Base-by-base conservation (phyloP, 495 filamentous ascomycete species). In the Penicillium simplicissimum region DNA sequence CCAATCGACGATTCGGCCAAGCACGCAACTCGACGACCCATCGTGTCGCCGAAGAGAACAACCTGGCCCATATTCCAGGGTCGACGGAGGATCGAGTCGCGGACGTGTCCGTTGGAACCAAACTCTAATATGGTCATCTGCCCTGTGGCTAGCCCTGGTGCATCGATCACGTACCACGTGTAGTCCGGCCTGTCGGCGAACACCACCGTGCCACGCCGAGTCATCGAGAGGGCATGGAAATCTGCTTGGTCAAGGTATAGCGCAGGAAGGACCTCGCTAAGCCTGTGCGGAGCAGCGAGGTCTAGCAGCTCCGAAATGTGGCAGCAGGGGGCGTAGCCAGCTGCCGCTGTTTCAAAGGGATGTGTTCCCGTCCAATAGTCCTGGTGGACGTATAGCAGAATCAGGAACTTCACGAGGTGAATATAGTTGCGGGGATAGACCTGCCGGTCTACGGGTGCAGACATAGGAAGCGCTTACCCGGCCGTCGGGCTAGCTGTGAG, bases 401-500 rank as follows among this genome's bases (percentile, higher is more conserved):
- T 42, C 38, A 42, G 38, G 38, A 42, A 42, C 15, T 42, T 42
- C 38, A 17, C 38, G 38, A 42, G 38, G 38, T 17, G 38, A 15
- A 42, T 42, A 42, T 42, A 42, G 38, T 42, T 42, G 15, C 38
- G 38, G 38, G 38, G 15, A 42, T 42, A 13, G 3, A 15, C 38
- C 38, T 42, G 38, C 36, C n/a, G 25, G 57, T 52, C 57, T 59
- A 59, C 57, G 9, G 33, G 28, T 52, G 45, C 23, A 59, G 57
- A 43, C 57, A 59, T 5, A 59, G 47, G 45, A 59, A 52, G 31
- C 57, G n/a, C 34, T 59, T 59, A 35, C 42, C 47, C 23, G 57
- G 57, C 42, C 57, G 45, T 52, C 45, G 57, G 57, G 57, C 47
- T 59, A 37, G 57, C 45, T 59, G 57, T 28, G 57, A 59, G 57